phyloP scores from a whole-genome alignment of 805 yeast species.

The Helenozyma rhizophorensis region DNA sequence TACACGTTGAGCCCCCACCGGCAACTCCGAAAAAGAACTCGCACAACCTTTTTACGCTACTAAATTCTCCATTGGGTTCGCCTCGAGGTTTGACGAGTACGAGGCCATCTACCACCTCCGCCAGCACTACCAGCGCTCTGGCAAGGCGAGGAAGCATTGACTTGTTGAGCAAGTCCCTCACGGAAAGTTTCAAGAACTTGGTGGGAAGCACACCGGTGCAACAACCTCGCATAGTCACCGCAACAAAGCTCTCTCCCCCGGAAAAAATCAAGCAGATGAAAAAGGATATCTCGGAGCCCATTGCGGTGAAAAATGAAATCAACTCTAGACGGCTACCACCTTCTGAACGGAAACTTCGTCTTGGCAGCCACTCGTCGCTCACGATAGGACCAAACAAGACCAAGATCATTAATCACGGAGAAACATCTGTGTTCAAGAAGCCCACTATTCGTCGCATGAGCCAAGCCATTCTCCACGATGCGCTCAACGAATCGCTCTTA shows the following conservation, averaged over 20 bases:
- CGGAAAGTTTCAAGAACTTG: conserved; percentile 25
- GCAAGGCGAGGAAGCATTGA: conserved; percentile 18
- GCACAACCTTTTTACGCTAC: conserved; percentile 18
- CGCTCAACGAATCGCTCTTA: conserved; percentile 12
- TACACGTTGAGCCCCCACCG: not conserved
- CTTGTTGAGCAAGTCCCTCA: conserved; percentile 23
- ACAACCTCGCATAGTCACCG: no score
- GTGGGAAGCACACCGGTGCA: conserved; percentile 13
- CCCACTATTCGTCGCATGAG: conserved; percentile 39
- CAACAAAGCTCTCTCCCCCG: conserved; percentile 11
- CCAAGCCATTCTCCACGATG: conserved; percentile 19
- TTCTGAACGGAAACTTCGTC: conserved; percentile 11
- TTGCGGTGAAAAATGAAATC: conserved; percentile 24
- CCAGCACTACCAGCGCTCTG: no score
- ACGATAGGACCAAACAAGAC: conserved; percentile 41
- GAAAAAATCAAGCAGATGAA: conserved; percentile 13
- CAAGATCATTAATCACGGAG: conserved; percentile 40
- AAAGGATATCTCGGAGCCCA: conserved; percentile 16
- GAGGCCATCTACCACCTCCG: not conserved
- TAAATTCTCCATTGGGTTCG: conserved; percentile 17
- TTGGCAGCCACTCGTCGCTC: conserved; percentile 39
- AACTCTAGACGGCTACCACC: conserved; percentile 31
- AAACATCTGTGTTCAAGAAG: conserved; percentile 30
- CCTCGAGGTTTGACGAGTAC: conserved; percentile 9
- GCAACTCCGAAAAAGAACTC: conserved; percentile 12